Base-by-base conservation (phyloP, 805 yeast species). In the Suhomyces canberraensis region DNA sequence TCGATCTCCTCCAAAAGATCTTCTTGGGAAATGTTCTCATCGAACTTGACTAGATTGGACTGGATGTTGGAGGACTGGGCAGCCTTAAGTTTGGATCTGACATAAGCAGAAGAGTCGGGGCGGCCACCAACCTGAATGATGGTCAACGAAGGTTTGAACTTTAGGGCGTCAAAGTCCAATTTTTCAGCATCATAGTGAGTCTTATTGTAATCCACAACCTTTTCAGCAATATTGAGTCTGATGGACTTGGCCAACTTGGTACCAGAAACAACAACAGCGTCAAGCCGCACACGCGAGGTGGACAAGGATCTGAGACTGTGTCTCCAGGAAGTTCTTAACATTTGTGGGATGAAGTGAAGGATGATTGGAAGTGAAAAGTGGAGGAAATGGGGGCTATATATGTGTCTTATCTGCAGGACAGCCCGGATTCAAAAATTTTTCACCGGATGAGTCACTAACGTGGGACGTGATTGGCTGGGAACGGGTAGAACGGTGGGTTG, bases 101-200 rank as follows among this genome's bases (percentile, higher is more conserved):
- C 97, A 64, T 91, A 91, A 8, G 96, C 86, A 11, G 86, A 76
- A 2, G 96, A 86, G 58, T 91, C 98, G 20, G 91, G 91, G 44
- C 97, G 75, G 35, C 70, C 73, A 29, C 98, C 97, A 22, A 91
- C 95, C 64, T 91, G 98, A 42, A 91, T 71, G 49, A 91, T 89
- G 26, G 86, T 81, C 51, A 91, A 70, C 37, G 75, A 73, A 7
- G 98, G 97, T 42, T 72, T 66, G 66, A 87, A 87, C 37, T 54
- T 59, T 39, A 68, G 56, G 30, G 45, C 48, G 28, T 57, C 64
- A 31, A 61, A 61, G 11, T 45, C 43, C 9, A 49, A 50, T 16
- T 41, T 40, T 22, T 44, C 46, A 4, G 35, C 40, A 4, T 53
- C 50, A 31, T 42, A 60, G 31, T 63, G 60, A 11, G 48, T 50